Evolutionary conservation across 345 rosid genomes (phyloP).

Genomic region (Clausena lansium): DNA sequence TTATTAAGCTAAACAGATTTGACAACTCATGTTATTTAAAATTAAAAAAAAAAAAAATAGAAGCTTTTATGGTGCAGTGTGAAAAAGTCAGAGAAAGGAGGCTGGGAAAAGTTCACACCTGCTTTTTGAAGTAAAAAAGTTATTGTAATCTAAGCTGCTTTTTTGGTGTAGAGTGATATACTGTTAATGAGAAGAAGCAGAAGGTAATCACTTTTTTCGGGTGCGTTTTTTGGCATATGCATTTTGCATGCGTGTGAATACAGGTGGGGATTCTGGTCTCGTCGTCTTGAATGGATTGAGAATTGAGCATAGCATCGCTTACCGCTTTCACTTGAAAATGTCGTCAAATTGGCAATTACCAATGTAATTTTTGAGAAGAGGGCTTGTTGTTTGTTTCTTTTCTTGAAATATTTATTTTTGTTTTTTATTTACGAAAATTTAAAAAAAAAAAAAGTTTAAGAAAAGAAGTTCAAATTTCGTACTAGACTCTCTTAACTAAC

Average conservation of each 20-base stretch:
- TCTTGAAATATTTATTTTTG: neutral
- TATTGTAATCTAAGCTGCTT: neutral
- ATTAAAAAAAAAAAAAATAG: neutral
- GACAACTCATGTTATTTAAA: neutral
- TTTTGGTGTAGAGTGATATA: neutral
- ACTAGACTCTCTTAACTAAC: too few species aligned
- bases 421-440: neutral
- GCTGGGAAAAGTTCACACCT: neutral
- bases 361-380: neutral
- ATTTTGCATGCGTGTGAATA: neutral
- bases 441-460: neutral
- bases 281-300: neutral
- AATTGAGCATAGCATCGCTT: neutral
- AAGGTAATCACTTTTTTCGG: neutral
- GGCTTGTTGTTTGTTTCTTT: neutral
- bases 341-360: neutral
- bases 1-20: neutral
- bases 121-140: neutral
- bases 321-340: neutral
- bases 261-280: neutral
- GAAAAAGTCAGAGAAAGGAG: neutral
- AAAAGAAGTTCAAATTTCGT: too few species aligned
- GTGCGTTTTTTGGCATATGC: neutral
- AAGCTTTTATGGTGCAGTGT: neutral
- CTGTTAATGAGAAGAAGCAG: neutral